A percentile compares a stretch with the other conserved stretches of the same genome.
These are phyloP conservation scores for Fraxinus excelsior DNA, from an alignment of 257 asterid species.

Conservation along the genomic window DNA sequence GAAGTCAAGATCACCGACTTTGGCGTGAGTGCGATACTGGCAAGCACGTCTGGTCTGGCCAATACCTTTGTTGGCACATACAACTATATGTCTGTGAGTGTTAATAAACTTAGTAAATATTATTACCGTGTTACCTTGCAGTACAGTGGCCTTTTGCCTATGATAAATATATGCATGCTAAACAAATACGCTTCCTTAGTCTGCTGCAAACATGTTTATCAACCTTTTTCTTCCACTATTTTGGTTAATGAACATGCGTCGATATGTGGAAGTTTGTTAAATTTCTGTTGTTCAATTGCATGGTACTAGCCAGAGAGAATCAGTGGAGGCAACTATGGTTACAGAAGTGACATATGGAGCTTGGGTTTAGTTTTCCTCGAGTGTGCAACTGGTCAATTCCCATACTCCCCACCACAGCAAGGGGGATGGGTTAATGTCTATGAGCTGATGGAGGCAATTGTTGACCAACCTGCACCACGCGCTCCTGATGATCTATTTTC, in stretches of 20 bases:
- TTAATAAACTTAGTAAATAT: background rate
- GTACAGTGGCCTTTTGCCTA: background rate
- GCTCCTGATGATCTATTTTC: conserved; percentile 83
- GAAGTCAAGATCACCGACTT: conserved; percentile 98
- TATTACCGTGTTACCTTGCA: background rate
- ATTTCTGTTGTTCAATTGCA: conserved; percentile 17
- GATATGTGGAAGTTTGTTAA: background rate
- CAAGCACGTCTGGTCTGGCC: conserved; percentile 84
- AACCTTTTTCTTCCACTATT: background rate
- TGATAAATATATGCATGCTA: background rate
- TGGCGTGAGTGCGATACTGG: conserved; percentile 92
- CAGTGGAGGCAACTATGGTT: conserved; percentile 69
- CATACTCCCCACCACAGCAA: conserved; percentile 82
- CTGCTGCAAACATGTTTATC: background rate
- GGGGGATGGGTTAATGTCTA: conserved; percentile 88
- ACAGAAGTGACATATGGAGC: conserved; percentile 95
- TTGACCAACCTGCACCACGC: conserved; percentile 77
- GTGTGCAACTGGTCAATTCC: conserved; percentile 84
- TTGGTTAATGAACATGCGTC: background rate
- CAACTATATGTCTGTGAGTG: conserved; percentile 99
- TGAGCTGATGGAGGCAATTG: conserved; percentile 90
- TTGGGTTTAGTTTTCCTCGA: conserved; percentile 91
- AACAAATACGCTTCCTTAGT: background rate
- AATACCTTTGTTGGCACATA: conserved; percentile 96
- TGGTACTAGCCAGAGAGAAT: conserved; percentile 89